Evolutionary conservation across 225 moss, liverwort and hornwort genomes (phyloP).

Genomic region (Sphagnum contortum): DNA sequence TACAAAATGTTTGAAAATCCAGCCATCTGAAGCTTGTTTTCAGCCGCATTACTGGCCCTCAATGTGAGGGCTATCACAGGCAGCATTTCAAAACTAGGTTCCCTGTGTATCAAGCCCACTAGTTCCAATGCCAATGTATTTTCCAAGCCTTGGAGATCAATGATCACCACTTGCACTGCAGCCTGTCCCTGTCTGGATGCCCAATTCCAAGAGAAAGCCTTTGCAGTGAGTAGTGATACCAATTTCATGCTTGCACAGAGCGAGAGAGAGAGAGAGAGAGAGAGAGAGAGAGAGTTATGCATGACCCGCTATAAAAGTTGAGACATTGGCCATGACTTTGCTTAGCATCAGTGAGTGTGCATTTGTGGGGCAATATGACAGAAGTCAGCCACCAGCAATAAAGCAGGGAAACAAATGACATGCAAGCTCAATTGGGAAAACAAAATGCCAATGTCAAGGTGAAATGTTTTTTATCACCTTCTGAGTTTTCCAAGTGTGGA

Average conservation of each 20-base stretch:
- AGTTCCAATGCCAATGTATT: constrained; percentile 19
- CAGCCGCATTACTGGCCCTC: constrained; percentile 20
- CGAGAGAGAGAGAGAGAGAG: constrained; percentile 1
- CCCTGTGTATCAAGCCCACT: constrained; percentile 20
- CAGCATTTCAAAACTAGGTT: constrained; percentile 9
- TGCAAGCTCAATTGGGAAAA: background rate
- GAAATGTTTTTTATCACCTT: constrained; percentile 12
- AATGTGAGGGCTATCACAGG: constrained; percentile 40
- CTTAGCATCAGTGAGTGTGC: too few relatives aligned
- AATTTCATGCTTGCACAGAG: background rate
- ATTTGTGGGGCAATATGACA: background rate
- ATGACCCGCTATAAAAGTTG: too few relatives aligned
- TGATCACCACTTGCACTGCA: constrained; percentile 31
- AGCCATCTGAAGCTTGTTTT: constrained; percentile 29
- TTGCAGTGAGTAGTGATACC: background rate
- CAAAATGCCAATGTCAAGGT: background rate
- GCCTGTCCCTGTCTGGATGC: constrained; percentile 18
- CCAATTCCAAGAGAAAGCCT: background rate
- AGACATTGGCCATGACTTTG: too few relatives aligned
- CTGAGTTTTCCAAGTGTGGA: constrained; percentile 20
- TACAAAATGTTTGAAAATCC: constrained; percentile 38
- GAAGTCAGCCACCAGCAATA: background rate
- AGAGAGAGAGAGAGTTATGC: too few relatives aligned
- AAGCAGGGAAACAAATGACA: background rate
- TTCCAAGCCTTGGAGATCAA: constrained; percentile 47